Evolutionary conservation across 768 basidiomycete species (phyloP).

Genomic region (Pholiota microspora): DNA sequence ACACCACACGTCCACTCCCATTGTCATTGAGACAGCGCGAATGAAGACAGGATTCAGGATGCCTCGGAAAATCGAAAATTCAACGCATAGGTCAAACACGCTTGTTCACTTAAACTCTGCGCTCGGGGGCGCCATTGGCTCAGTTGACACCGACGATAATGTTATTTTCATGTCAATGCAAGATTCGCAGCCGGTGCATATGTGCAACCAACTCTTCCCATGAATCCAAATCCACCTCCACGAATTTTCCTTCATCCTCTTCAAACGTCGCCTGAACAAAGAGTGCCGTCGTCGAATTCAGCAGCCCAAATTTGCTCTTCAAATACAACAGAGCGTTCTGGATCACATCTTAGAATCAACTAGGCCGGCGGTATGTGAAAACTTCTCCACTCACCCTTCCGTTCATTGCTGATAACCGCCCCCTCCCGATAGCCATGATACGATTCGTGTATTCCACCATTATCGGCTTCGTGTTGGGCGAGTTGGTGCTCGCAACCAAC

Average conservation of each 20-base stretch:
- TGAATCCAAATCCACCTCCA: conserved; percentile 35
- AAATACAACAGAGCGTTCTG: conserved; percentile 34
- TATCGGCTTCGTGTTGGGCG: conserved; percentile 25
- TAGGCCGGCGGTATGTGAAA: background rate
- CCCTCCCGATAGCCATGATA: conserved; percentile 33
- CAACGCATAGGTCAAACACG: no score
- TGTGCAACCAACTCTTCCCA: conserved; percentile 35
- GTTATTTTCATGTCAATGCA: conserved; percentile 14
- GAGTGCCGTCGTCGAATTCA: conserved; percentile 27
- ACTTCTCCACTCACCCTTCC: conserved; percentile 22
- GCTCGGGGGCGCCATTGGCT: background rate
- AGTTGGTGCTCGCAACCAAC: conserved; percentile 17
- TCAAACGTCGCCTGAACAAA: conserved; percentile 28
- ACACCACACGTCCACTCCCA: background rate
- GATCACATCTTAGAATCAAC: background rate
- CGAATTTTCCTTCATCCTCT: conserved; percentile 23
- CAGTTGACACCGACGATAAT: background rate
- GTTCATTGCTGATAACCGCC: conserved; percentile 28
- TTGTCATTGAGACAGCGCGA: background rate
- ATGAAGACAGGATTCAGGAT: no score
- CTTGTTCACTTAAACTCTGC: no score
- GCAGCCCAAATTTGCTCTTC: conserved; percentile 34
- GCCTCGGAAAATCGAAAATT: no score
- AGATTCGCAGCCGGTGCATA: conserved; percentile 26
- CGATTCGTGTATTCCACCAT: conserved; percentile 30